Evolutionary conservation across 1,284 basidiomycete genomes (phyloP), one percentile per base, ranked within the genome.

Genomic region (Leccinum pachyderme): DNA sequence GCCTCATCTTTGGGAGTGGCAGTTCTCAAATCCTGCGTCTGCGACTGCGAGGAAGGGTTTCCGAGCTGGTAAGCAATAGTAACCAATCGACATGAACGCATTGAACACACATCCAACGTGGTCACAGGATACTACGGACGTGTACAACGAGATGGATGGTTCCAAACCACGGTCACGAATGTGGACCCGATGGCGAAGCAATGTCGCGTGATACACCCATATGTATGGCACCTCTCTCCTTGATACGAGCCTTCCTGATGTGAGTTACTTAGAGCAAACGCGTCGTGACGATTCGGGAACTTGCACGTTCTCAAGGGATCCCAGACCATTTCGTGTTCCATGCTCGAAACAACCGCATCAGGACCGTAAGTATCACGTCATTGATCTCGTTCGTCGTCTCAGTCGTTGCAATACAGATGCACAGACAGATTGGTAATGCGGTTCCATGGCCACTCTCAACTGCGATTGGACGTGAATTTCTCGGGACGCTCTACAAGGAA

Each of bases 291-390:
- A 81, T 90, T 28, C 78, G 89, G 6, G 89, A 91, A 65, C 75
- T 89, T 12, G 89, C 88, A 11, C 75, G 88, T 46, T 84, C 86
- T 0, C 88, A 91, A 72, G 89, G 88, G 0, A 88, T 91, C 63
- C 85, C 88, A 0, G 88, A 91, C 59, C 70, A 76, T 60, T 89
- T 88, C 59, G 68, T 78, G 1, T 90, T 91, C 59, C 61, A 77
- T 52, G 74, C 86, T 1, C 59, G 75, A 2, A 70, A 76, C 5
- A 64, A 79, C 33, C 79, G 77, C 47, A 75, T 88, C 11, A 74
- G 79, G 33, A 86, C 82, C 1, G 88, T 89, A 57, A 60, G 84
- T 73, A 7, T 33, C 32, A 33, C 22, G 39, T 12, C 39, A 0
- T 24, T 22, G 1, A 39, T 12, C 9, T 39, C 27, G 27, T 29